These are phyloP conservation scores for Xylariales sp. DNA, from an alignment of 2,329 filamentous ascomycete species.

Conservation along the genomic window DNA sequence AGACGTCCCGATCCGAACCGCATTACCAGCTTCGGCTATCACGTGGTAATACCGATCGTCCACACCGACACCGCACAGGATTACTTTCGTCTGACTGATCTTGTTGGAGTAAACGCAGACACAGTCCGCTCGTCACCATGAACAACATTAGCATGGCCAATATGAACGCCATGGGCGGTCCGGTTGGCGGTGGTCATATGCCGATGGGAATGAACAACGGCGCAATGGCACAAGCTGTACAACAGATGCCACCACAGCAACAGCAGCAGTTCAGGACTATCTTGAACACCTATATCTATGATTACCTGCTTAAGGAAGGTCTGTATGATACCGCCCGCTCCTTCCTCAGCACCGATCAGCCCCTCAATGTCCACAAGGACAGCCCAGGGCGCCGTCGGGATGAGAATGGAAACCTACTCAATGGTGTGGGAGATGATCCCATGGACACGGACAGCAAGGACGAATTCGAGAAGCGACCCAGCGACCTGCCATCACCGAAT, in stretches of 20 bases:
- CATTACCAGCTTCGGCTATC: constrained; percentile 5
- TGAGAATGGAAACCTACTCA: constrained; percentile 63
- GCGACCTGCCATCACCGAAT: constrained; percentile 73
- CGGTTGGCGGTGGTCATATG: constrained; percentile 55
- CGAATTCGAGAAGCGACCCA: constrained; percentile 70
- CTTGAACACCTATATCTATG: constrained; percentile 85
- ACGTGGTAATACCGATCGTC: constrained; percentile 1
- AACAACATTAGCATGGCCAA: constrained; percentile 65
- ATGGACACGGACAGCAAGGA: constrained; percentile 85
- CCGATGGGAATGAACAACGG: constrained; percentile 62
- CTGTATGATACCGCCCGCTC: constrained; percentile 81
- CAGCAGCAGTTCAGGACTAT: constrained; percentile 41
- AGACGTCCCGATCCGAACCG: constrained; percentile 1
- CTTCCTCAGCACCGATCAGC: constrained; percentile 62
- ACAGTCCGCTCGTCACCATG: constrained; percentile 41
- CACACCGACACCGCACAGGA: not conserved
- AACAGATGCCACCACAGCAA: constrained; percentile 16
- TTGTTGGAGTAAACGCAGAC: constrained; percentile 25
- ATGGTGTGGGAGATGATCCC: constrained; percentile 66
- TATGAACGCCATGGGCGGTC: constrained; percentile 64
- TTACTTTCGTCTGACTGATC: constrained; percentile 3
- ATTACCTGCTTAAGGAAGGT: constrained; percentile 81
- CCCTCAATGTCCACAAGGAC: constrained; percentile 62
- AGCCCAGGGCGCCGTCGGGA: constrained; percentile 64
- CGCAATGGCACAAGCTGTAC: constrained; percentile 21